phyloP scores from a whole-genome alignment of 345 rosid genomes.

The Lagerstroemia speciosa region DNA sequence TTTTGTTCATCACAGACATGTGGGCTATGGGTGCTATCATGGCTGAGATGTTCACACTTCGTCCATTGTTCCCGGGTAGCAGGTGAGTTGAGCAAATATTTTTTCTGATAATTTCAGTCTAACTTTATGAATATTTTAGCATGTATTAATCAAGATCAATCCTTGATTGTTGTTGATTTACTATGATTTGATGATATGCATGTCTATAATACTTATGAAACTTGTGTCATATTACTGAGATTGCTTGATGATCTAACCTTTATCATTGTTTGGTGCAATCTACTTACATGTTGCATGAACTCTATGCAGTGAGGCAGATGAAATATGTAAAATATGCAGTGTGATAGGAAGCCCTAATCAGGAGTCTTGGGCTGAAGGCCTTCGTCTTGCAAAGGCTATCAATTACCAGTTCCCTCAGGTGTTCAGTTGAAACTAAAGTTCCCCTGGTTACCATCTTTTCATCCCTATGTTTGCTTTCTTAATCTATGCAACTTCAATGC shows the following conservation, averaged over 20 bases:
- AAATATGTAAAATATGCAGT: conserved; percentile 84
- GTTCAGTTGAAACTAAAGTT: not conserved
- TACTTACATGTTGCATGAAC: not conserved
- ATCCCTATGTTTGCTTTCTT: not conserved
- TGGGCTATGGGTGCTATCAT: conserved; percentile 99
- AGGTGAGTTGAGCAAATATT: conserved; percentile 31
- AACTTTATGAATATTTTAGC: not conserved
- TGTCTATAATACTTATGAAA: not conserved
- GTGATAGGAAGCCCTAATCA: conserved; percentile 75
- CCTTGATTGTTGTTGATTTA: not conserved
- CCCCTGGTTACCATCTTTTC: not conserved
- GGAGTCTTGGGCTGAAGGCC: conserved; percentile 78
- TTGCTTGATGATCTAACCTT: not conserved
- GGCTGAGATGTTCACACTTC: conserved; percentile 73
- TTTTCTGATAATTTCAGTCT: not conserved
- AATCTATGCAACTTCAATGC: not conserved
- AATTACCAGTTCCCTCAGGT: conserved; percentile 86
- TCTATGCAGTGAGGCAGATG: conserved; percentile 84
- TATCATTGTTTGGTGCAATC: not conserved
- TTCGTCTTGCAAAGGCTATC: conserved; percentile 65
- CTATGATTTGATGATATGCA: not conserved
- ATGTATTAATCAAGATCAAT: not conserved
- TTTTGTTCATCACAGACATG: conserved; percentile 45
- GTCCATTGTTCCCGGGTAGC: conserved; percentile 86
- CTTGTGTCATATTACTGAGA: not conserved